Conservation (phyloP, 2,329 filamentous ascomycete species). For the Macrophomina phaseolina region DNA sequence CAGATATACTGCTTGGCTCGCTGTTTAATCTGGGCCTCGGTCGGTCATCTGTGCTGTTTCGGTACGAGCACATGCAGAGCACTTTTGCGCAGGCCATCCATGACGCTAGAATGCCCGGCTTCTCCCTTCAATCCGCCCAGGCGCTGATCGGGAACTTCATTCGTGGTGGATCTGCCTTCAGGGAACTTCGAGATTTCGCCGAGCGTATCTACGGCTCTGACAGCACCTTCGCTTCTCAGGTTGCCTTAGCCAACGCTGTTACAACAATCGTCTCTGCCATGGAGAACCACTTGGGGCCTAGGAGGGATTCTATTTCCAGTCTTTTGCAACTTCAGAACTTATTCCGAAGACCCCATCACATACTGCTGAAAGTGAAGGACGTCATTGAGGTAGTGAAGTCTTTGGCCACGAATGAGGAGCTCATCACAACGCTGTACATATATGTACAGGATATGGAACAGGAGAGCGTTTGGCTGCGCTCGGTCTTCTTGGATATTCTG, state of each 20-base stretch:
- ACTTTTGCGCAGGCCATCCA: slow-evolving; percentile 58
- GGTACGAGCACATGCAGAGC: slow-evolving; percentile 59
- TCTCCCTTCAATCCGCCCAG: slow-evolving; percentile 55
- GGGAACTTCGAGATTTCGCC: slow-evolving; percentile 43
- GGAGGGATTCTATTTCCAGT: slow-evolving; percentile 37
- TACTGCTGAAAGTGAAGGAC: slow-evolving; percentile 59
- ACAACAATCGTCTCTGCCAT: slow-evolving; percentile 47
- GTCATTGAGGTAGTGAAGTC: slow-evolving; percentile 56
- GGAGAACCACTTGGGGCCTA: slow-evolving; percentile 46
- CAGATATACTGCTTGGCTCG: slow-evolving; percentile 52
- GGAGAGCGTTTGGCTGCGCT: slow-evolving; percentile 64
- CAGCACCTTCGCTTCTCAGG: slow-evolving; percentile 44
- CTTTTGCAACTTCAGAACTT: slow-evolving; percentile 49
- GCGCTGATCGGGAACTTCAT: slow-evolving; percentile 58
- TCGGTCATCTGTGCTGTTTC: slow-evolving; percentile 73
- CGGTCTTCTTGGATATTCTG: slow-evolving; percentile 71
- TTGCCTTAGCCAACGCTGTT: slow-evolving; percentile 51
- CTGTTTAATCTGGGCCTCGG: slow-evolving; percentile 72
- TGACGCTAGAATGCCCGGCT: slow-evolving; percentile 56
- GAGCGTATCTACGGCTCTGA: slow-evolving; percentile 43
- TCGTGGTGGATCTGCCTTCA: slow-evolving; percentile 43
- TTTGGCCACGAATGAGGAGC: slow-evolving; percentile 46
- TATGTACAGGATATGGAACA: slow-evolving; percentile 62
- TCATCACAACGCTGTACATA: slow-evolving; percentile 46
- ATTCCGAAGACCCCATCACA: slow-evolving; percentile 54